Percentiles rank a stretch among this genome's conserved stretches.
Conservation (phyloP, 1,139 yeast genomes). For the Candida tetrigidarum region DNA sequence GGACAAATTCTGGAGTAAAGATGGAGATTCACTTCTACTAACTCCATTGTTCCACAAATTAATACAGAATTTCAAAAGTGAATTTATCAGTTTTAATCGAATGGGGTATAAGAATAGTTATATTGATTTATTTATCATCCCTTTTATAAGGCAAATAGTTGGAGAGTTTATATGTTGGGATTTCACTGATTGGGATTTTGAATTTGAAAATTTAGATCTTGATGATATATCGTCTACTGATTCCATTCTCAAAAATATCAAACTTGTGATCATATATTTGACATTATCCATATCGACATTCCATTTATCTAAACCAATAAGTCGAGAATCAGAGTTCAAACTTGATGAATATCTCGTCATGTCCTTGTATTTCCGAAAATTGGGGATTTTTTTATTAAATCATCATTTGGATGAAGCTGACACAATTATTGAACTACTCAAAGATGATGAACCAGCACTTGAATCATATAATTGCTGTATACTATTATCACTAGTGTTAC, state of each 20-base stretch:
- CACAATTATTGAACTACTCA: conserved; percentile 24
- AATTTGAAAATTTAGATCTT: not conserved
- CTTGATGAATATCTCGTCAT: conserved; percentile 32
- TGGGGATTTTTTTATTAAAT: conserved; percentile 39
- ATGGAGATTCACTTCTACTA: conserved; percentile 19
- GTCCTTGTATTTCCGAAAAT: conserved; percentile 43
- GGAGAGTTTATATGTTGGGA: conserved; percentile 35
- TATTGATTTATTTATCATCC: conserved; percentile 35
- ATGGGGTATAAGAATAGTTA: conserved; percentile 24
- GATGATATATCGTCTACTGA: not conserved
- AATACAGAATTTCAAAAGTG: conserved; percentile 21
- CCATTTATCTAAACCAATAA: conserved; percentile 15
- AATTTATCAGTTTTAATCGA: conserved; percentile 29
- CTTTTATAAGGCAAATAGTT: conserved; percentile 33
- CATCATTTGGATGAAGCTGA: conserved; percentile 49
- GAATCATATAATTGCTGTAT: conserved; percentile 29
- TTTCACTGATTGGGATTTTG: conserved; percentile 23
- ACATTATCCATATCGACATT: conserved; percentile 36
- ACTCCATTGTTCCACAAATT: conserved; percentile 24
- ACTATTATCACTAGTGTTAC: conserved; percentile 37
- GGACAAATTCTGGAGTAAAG: conserved; percentile 20
- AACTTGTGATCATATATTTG: conserved; percentile 29
- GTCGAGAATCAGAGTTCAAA: conserved; percentile 17
- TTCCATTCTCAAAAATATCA: conserved; percentile 22
- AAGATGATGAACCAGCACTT: conserved; percentile 12